Base-by-base conservation (phyloP, 139 green algal genomes). In the Monoraphidium neglectum region DNA sequence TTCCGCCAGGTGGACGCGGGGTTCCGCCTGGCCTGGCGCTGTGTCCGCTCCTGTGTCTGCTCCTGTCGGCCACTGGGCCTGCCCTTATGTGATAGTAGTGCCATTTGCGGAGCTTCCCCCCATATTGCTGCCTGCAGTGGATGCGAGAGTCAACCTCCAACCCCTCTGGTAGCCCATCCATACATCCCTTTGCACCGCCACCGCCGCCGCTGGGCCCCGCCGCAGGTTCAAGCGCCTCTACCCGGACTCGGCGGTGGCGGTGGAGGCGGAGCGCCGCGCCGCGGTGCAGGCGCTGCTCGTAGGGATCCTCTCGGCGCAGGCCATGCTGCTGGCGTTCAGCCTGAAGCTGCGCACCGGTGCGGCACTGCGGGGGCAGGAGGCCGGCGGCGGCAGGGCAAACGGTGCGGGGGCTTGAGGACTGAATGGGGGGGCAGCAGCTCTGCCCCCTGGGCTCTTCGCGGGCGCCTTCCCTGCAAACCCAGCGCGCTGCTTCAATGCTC, bases 251-350 rank as follows among this genome's bases (percentile, higher is more conserved):
- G 61, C 32, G 16, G 51, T 60, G 47, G 51, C 85, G 51, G 79
- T 93, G 28, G 82, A 91, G 26, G 60, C 43, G 10, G 90, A 94
- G 82, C 79, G 89, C 13, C 73, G 60, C 24, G 74, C 81, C 12
- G 82, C 88, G 38, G 81, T 78, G 32, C 87, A 90, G 71, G 84
- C 88, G 2, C 81, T 86, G 4, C 74, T 98, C 56, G 59, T 97
- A 59, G 91, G 89, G 28, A 82, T 96, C 12, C 94, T 90, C 78
- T 91, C 91, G 2, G 87, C 90, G 5, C 79, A 98, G 53, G 88
- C 92, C 4, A 78, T 97, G 62, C 81, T 98, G 43, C 83, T 98
- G 56, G 94, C 95, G 0, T 93, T 99, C 54, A 86, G 88, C 32
- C 79, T 97, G 0, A 99, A 98, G 90, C 87, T 99, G 36, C 90